phyloP scores from a whole-genome alignment of 352 stramenopile species.

The Globisporangium okanoganense region DNA sequence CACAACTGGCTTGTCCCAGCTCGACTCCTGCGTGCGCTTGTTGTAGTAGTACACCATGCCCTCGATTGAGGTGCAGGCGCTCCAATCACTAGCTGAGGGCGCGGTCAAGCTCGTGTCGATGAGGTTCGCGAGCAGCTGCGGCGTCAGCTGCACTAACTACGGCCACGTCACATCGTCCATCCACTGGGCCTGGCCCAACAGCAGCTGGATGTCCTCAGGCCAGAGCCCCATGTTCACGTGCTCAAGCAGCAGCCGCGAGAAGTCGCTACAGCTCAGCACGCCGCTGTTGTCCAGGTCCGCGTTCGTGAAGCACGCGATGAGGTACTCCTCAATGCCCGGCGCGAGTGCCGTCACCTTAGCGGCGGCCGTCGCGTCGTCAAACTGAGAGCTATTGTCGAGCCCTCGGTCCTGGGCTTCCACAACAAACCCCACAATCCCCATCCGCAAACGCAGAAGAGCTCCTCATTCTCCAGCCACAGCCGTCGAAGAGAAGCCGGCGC shows the following conservation, averaged over 20 bases:
- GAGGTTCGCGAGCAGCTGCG: slow-evolving; percentile 21
- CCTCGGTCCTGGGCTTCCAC: too few relatives aligned
- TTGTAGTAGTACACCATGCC: slow-evolving; percentile 32
- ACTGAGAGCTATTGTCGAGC: too few relatives aligned
- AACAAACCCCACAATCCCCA: too few relatives aligned
- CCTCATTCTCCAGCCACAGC: too few relatives aligned
- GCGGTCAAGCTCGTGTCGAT: slow-evolving; percentile 7
- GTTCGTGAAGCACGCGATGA: slow-evolving; percentile 18
- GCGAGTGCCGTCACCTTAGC: slow-evolving; percentile 4
- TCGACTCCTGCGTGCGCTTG: slow-evolving; percentile 26
- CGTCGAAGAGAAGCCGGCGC: too few relatives aligned
- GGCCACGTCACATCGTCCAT: slow-evolving; percentile 22
- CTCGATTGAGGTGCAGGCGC: slow-evolving; percentile 13
- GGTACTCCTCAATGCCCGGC: slow-evolving; percentile 19
- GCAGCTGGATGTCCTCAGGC: slow-evolving; percentile 15
- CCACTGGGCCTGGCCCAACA: slow-evolving; percentile 15
- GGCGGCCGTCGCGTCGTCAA: too few relatives aligned
- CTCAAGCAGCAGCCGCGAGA: slow-evolving; percentile 18
- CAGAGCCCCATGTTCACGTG: slow-evolving; percentile 20
- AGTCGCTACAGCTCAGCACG: slow-evolving; percentile 19
- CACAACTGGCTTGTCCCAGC: slow-evolving; percentile 11
- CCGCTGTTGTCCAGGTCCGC: slow-evolving; percentile 23
- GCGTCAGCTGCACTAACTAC: slow-evolving; percentile 20
- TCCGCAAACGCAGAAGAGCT: too few relatives aligned
- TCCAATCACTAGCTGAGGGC: slow-evolving; percentile 20